Evolutionary conservation across 768 basidiomycete genomes (phyloP), one percentile per base, ranked within the genome.

Genomic region (Naematelia encephala): DNA sequence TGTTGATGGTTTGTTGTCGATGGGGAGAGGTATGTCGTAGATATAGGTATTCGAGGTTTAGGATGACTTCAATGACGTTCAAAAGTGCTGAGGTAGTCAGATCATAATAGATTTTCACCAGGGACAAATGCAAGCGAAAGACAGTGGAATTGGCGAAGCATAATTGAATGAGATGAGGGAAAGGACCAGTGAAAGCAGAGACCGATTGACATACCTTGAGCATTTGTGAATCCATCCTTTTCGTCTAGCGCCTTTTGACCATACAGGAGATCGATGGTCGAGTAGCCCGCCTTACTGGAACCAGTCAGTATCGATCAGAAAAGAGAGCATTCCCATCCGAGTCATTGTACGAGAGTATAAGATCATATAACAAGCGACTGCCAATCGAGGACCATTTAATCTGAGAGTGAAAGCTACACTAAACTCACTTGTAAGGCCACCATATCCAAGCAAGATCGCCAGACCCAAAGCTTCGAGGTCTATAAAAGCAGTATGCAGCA

Each of bases 361-460:
- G n/a, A n/a, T n/a, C n/a, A n/a, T n/a, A n/a, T n/a, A n/a, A n/a
- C n/a, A n/a, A n/a, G n/a, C n/a, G n/a, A n/a, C n/a, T n/a, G n/a
- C n/a, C n/a, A n/a, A n/a, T n/a, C n/a, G n/a, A n/a, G n/a, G n/a
- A n/a, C n/a, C n/a, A n/a, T n/a, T n/a, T n/a, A n/a, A n/a, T n/a
- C n/a, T 39, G 34, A 39, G 34, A 39, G 8, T 16, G 34, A 5
- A 12, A 34, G n/a, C 22, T n/a, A n/a, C n/a, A n/a, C n/a, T n/a
- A n/a, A 14, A 53, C 67, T 70, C 60, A 75, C 23, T 81, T 82
- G 70, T 93, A 93, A 1, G 90, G 90, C 59, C 82, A 80, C 91
- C 91, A 94, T 45, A 93, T 83, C 91, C 90, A 93, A 67, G 91
- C 88, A 47, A 92, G 80, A 76, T 92, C 90, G 1, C 91, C 91